Conservation (phyloP, 1,139 yeast genomes). For the Blastobotrys aristatus region DNA sequence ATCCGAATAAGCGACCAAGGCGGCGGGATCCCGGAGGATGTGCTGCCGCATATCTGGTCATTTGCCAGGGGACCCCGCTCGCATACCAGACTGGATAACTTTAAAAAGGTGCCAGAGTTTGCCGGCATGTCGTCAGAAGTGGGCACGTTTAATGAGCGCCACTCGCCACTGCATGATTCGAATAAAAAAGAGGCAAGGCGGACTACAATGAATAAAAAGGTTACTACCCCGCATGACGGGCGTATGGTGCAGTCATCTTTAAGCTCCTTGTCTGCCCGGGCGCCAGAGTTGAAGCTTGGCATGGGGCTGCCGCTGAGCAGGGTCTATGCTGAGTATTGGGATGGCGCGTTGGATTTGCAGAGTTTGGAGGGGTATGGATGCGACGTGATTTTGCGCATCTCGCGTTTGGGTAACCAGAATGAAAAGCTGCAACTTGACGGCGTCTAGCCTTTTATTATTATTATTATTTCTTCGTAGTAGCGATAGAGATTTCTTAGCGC, state of each 20-base stretch:
- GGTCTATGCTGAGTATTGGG: conserved; percentile 94
- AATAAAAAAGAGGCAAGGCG: not conserved
- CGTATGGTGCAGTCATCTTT: conserved; percentile 38
- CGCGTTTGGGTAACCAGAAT: conserved; percentile 68
- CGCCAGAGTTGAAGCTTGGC: conserved; percentile 70
- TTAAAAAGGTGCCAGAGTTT: conserved; percentile 36
- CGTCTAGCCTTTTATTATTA: conserved; percentile 39
- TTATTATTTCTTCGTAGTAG: no score
- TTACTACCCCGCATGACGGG: not conserved
- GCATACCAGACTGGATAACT: conserved; percentile 28
- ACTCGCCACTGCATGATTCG: not conserved
- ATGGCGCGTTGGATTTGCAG: conserved; percentile 76
- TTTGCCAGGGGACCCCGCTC: conserved; percentile 43
- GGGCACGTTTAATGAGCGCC: conserved; percentile 18
- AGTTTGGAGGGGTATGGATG: conserved; percentile 88
- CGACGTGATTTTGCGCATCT: conserved; percentile 74
- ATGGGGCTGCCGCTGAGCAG: conserved; percentile 88
- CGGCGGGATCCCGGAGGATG: conserved; percentile 68
- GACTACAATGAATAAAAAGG: not conserved
- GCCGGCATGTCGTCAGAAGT: conserved; percentile 32
- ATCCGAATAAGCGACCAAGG: conserved; percentile 86
- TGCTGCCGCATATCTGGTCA: conserved; percentile 69
- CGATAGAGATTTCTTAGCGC: no score
- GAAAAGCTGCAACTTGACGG: conserved; percentile 66
- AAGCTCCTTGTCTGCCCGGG: conserved; percentile 57